Percentiles rank a stretch among this genome's conserved stretches.
phyloP scores from a whole-genome alignment of 169 alveolate species.

The Plasmodium cynomolgi region DNA sequence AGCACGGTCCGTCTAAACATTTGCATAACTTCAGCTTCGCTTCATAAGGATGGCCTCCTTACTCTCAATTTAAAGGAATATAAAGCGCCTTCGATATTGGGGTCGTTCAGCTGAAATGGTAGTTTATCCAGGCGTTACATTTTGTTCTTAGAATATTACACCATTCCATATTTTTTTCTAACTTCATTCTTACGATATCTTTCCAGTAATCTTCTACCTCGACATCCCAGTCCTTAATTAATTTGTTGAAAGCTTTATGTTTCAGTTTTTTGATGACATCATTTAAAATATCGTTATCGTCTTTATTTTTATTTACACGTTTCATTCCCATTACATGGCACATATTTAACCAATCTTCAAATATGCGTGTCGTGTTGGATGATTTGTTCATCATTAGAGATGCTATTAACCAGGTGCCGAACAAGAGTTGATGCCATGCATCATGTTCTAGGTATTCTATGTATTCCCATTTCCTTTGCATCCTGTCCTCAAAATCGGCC shows the following conservation, averaged over 20 bases:
- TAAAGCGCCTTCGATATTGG: not conserved
- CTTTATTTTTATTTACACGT: not conserved
- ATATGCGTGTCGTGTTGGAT: not conserved
- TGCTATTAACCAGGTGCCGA: conserved; percentile 8
- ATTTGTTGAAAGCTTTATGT: conserved; percentile 3
- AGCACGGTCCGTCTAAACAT: not conserved
- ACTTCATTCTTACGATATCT: not conserved
- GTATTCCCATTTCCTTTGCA: not conserved
- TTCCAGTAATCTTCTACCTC: conserved; percentile 5
- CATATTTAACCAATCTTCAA: conserved; percentile 4
- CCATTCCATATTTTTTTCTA: conserved; percentile 23
- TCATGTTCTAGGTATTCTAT: not conserved
- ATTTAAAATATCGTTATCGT: conserved; percentile 1
- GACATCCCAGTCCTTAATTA: conserved; percentile 16
- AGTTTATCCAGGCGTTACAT: conserved; percentile 8
- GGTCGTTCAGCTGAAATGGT: not conserved
- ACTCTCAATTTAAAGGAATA: not conserved
- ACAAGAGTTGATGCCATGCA: not conserved
- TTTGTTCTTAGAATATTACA: not conserved
- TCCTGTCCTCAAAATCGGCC: conserved; percentile 1
- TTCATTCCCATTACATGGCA: not conserved
- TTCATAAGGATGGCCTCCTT: not conserved
- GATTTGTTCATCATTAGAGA: not conserved
- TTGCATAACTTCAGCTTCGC: not conserved
- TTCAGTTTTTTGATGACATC: not conserved